Evolutionary conservation across 345 rosid genomes (phyloP), one percentile per base, ranked within the genome.

Genomic region (Stellera chamaejasme): DNA sequence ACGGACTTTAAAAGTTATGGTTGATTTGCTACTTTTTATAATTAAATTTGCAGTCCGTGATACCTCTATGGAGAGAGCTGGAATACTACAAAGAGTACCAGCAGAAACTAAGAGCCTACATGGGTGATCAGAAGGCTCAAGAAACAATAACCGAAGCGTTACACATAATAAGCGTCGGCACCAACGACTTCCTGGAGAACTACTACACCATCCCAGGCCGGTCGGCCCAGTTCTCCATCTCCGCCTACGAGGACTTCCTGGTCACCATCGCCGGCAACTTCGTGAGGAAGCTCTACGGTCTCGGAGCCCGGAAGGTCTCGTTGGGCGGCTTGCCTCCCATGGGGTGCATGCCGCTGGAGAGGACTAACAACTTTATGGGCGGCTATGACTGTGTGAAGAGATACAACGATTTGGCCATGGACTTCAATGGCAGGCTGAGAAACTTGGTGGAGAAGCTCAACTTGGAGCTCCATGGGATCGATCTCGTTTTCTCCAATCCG

Each of bases 281-380:
- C 68, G 57, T 75, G 12, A 64, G 56, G 64, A 52, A 60, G 43
- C 65, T 82, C 6, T 60, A 77, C 41, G 66, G 47, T 43, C 75
- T 82, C 16, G 88, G 88, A 16, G 88, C 80, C 11, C 60, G 81
- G 10, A 82, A 82, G 63, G 75, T 82, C 27, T 79, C 84, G n/a
- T 51, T 82, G 1, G 79, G 80, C 58, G 88, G 88, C 11, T 15
- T 82, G 55, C 82, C 84, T 58, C 84, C 84, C 10, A 82, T 82
- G 82, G 88, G 88, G 36, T 82, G 88, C 8, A 69, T 82, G 84
- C 88, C 88, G 16, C 54, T 82, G 59, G 88, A 82, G 63, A 79
- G 88, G 68, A 69, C 82, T 46, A 69, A 77, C 1, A 82, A 82
- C 61, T 0, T 77, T 13, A 61, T 75, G 52, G 67, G 70, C 0